Conservation (phyloP, 129 eudicot genomes). For the Pittosporum tobira region DNA sequence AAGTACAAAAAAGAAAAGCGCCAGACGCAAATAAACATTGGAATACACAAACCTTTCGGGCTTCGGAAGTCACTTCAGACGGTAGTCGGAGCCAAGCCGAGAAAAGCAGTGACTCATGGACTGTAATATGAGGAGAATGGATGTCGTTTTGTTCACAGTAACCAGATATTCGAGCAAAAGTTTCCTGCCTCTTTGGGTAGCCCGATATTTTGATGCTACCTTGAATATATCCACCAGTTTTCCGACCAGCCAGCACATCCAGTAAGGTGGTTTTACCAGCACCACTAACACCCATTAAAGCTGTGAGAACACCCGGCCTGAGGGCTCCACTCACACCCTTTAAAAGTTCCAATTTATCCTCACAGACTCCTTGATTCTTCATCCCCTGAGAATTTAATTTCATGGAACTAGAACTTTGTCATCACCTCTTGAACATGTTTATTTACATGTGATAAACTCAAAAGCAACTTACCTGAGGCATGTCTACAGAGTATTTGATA, state of each 20-base stretch:
- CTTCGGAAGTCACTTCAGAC: conserved; percentile 10
- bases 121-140: conserved; percentile 31
- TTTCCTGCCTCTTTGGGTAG: conserved; percentile 30
- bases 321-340: conserved; percentile 32
- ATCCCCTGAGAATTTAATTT: conserved; percentile 11
- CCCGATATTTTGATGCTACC: conserved; percentile 24
- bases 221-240: conserved; percentile 28
- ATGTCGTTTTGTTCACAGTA: conserved; percentile 22
- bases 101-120: conserved; percentile 25
- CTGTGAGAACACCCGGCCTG: conserved; percentile 35
- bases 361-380: conserved; percentile 21
- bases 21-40: no score
- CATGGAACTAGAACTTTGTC: no score
- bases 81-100: conserved; percentile 32
- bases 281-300: conserved; percentile 34
- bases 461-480: conserved; percentile 20
- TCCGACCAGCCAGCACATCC: conserved; percentile 32
- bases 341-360: conserved; percentile 25
- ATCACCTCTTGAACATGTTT: no score
- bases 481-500: conserved; percentile 55
- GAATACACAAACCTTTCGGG: conserved; percentile 16
- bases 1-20: not conserved
- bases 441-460: no score
- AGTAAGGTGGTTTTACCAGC: conserved; percentile 35
- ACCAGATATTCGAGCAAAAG: conserved; percentile 31